Percentiles rank a stretch among this genome's conserved stretches.
Conservation (phyloP, 495 filamentous ascomycete genomes). For the Aspergillus avenaceus region DNA sequence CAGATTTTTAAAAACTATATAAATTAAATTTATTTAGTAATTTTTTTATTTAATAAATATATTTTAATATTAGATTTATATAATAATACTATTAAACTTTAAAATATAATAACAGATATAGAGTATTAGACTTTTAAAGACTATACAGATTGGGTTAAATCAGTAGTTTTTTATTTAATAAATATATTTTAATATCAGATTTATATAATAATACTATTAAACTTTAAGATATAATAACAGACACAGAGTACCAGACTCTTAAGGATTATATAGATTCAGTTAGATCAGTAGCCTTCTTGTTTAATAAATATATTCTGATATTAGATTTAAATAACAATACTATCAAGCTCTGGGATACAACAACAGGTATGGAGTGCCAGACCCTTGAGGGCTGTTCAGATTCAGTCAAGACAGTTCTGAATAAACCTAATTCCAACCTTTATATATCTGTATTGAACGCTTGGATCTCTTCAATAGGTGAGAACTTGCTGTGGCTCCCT, state of each 20-base stretch:
- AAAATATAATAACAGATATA: constrained; percentile 19
- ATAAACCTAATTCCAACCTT: neutral
- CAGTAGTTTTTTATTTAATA: neutral
- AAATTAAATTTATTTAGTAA: neutral
- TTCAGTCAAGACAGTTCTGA: neutral
- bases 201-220: constrained; percentile 20
- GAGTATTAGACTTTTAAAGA: constrained; percentile 7
- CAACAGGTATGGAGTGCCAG: constrained; percentile 6
- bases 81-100: constrained; percentile 30
- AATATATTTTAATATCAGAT: neutral
- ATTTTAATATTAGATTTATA: neutral
- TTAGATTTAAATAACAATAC: constrained; percentile 14
- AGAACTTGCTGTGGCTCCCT: neutral
- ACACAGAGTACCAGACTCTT: constrained; percentile 10
- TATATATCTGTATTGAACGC: neutral
- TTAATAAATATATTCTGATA: neutral
- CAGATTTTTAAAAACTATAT: constrained; percentile 15
- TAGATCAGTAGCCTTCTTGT: neutral
- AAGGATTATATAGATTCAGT: constrained; percentile 7
- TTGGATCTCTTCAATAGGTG: neutral
- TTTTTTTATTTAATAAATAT: neutral
- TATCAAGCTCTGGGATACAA: constrained; percentile 32
- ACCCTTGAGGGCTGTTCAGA: constrained; percentile 4
- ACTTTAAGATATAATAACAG: constrained; percentile 29
- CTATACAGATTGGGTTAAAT: neutral